phyloP scores from a whole-genome alignment of 176 grass and related monocot species.

The Canna indica region DNA sequence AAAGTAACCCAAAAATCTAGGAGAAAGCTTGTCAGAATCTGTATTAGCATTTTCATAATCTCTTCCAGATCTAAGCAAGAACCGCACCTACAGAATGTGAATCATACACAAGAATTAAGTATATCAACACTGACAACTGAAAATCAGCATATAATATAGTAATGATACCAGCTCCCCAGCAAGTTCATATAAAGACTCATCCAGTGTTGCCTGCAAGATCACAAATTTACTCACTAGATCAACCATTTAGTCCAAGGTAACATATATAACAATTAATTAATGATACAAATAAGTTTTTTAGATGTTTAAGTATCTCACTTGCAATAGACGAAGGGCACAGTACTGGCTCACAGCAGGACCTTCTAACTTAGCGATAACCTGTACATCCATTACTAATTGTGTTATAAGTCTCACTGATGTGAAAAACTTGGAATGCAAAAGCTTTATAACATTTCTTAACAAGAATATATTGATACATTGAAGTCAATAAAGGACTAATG shows the following conservation, averaged over 20 bases:
- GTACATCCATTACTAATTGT: slow-evolving; percentile 20
- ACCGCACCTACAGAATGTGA: slow-evolving; percentile 46
- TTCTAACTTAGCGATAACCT: slow-evolving; percentile 99
- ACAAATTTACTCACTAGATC: slow-evolving; percentile 14
- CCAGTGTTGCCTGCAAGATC: slow-evolving; percentile 70
- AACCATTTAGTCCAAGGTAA: neutral
- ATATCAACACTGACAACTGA: neutral
- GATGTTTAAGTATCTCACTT: slow-evolving; percentile 48
- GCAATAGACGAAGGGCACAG: slow-evolving; percentile 80
- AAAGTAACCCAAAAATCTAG: slow-evolving; percentile 83
- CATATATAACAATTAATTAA: neutral
- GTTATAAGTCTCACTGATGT: neutral
- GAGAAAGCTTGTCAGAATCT: slow-evolving; percentile 82
- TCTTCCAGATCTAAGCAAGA: slow-evolving; percentile 92
- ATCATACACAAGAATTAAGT: neutral
- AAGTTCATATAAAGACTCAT: slow-evolving; percentile 91
- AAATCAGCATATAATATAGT: slow-evolving; percentile 27
- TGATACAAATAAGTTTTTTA: too few relatives aligned
- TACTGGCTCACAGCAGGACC: slow-evolving; percentile 91
- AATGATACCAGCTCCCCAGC: slow-evolving; percentile 77
- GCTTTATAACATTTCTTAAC: neutral
- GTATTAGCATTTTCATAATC: slow-evolving; percentile 65
- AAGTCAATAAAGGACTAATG: neutral
- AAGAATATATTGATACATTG: neutral
- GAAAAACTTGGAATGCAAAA: neutral